Conservation (phyloP, 116 monocot species). For the Papilionanthe hybrid region DNA sequence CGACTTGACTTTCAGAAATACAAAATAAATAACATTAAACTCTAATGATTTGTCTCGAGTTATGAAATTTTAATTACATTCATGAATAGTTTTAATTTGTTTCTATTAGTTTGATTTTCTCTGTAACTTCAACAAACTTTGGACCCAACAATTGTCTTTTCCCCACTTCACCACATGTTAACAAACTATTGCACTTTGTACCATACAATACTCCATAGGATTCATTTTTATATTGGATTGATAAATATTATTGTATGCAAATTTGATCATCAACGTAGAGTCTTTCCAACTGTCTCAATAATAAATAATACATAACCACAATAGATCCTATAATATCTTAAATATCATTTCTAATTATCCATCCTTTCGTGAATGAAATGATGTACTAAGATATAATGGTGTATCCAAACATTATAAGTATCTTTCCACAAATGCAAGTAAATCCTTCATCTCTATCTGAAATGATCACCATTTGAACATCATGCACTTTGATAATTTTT, state of each 20-base stretch:
- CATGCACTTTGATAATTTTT: background rate
- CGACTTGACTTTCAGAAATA: background rate
- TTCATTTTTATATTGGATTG: background rate
- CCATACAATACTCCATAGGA: background rate
- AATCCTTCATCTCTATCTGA: background rate
- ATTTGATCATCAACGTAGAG: background rate
- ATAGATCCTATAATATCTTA: background rate
- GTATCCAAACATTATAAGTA: background rate
- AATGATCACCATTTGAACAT: background rate
- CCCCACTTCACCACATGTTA: background rate
- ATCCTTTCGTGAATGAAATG: background rate
- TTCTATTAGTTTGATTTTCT: background rate
- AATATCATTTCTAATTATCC: background rate
- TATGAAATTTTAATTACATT: background rate
- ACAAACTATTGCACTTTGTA: background rate
- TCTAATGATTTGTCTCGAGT: background rate
- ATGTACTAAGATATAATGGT: too few relatives aligned
- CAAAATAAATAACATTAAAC: background rate
- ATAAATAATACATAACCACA: background rate
- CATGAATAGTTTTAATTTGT: background rate
- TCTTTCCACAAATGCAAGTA: background rate
- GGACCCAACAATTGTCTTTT: background rate
- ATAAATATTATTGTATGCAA: background rate
- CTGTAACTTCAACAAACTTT: too few relatives aligned
- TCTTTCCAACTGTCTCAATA: background rate